A percentile compares a stretch with the other conserved stretches of the same genome.
phyloP scores from a whole-genome alignment of 768 basidiomycete species.

The Xerocomellus chrysenteron region DNA sequence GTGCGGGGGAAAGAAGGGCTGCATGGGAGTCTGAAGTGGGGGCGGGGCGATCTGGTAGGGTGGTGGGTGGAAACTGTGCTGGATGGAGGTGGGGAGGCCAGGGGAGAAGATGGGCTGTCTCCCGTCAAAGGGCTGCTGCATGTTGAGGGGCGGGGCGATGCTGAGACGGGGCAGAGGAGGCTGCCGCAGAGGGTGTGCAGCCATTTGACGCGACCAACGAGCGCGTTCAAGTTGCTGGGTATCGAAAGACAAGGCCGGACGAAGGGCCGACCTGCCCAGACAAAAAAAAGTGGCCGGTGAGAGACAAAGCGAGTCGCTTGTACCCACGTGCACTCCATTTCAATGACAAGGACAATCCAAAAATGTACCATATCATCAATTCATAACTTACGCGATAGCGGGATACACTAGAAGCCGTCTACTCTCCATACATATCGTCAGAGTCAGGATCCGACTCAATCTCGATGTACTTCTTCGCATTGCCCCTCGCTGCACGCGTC shows the following conservation, averaged over 20 bases:
- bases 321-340: background rate
- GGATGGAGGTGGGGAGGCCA: conserved; percentile 57
- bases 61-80: conserved; percentile 56
- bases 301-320: conserved; percentile 8
- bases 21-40: conserved; percentile 71
- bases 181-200: conserved; percentile 43
- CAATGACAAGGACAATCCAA: background rate
- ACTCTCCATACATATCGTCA: conserved; percentile 47
- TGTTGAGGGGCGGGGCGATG: conserved; percentile 51
- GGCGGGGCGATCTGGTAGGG: conserved; percentile 43
- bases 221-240: too few relatives aligned
- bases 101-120: conserved; percentile 61
- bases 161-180: conserved; percentile 56
- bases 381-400: too few relatives aligned
- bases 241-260: too few relatives aligned
- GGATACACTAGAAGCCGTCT: background rate
- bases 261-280: background rate
- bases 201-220: conserved; percentile 11
- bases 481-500: conserved; percentile 48
- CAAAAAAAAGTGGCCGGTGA: background rate
- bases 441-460: conserved; percentile 50
- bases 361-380: background rate
- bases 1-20: conserved; percentile 57
- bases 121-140: conserved; percentile 55
- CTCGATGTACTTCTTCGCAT: conserved; percentile 64